Percentiles rank a stretch among this genome's conserved stretches.
Conservation (phyloP, 2,329 filamentous ascomycete genomes). For the Aspergillus pseudoglaucus region DNA sequence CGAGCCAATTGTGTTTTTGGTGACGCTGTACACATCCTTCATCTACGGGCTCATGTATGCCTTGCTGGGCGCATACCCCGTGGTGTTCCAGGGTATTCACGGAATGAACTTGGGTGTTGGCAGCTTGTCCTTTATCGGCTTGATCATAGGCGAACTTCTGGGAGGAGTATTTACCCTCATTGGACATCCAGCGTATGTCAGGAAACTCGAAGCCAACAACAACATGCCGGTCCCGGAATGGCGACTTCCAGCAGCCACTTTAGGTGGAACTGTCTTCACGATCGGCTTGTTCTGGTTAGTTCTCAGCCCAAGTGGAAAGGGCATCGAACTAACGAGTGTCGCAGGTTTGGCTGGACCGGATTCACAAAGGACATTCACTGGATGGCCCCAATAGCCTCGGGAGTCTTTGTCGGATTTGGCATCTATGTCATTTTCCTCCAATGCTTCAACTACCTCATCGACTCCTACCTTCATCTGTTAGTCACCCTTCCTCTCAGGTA, state of each 20-base stretch:
- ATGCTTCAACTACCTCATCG: slow-evolving; percentile 34
- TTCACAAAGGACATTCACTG: slow-evolving; percentile 27
- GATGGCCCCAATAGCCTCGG: slow-evolving; percentile 29
- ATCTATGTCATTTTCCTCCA: slow-evolving; percentile 29
- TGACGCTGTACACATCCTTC: slow-evolving; percentile 28
- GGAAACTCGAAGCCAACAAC: slow-evolving; percentile 24
- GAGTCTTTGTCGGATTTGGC: slow-evolving; percentile 26
- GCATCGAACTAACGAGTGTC: background rate
- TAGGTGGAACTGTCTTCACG: slow-evolving; percentile 27
- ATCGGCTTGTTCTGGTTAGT: slow-evolving; percentile 31
- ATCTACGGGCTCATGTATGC: slow-evolving; percentile 28
- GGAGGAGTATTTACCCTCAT: slow-evolving; percentile 21
- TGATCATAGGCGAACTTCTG: slow-evolving; percentile 26
- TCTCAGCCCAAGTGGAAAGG: background rate
- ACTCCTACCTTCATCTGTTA: slow-evolving; percentile 35
- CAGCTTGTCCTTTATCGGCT: slow-evolving; percentile 23
- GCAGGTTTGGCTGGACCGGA: slow-evolving; percentile 28
- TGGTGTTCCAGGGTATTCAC: slow-evolving; percentile 24
- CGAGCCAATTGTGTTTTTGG: slow-evolving; percentile 34
- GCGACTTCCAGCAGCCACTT: slow-evolving; percentile 24
- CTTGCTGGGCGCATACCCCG: slow-evolving; percentile 22
- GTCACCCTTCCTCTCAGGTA: slow-evolving; percentile 6
- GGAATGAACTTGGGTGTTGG: slow-evolving; percentile 26
- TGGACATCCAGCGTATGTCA: slow-evolving; percentile 20
- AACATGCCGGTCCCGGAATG: slow-evolving; percentile 27